Evolutionary conservation across 2,329 filamentous ascomycete genomes (phyloP), one percentile per base, ranked within the genome.

Genomic region (Penicillium griseofulvum): DNA sequence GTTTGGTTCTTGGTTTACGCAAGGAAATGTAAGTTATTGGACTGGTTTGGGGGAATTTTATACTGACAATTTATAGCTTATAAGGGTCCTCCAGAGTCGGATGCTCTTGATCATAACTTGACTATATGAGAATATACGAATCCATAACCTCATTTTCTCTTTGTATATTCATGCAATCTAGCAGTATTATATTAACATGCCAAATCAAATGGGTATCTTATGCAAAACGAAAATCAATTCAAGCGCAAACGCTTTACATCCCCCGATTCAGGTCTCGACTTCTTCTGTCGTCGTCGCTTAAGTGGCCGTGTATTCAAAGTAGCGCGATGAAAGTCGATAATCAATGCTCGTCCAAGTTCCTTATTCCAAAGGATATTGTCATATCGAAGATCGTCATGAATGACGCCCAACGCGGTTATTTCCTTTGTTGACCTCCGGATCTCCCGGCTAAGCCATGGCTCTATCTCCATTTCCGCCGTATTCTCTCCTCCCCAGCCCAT

Each of bases 1-100:
- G 59, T 74, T 7, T 84, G 80, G 80, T 84, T 83, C 66, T 61
- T 69, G 0, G 61, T 80, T 7, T 77, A 81, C 67, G 81, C 79
- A 42, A 72, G 76, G 45, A 81, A 78, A 69, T 76, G 80, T 81
- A 66, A 65, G 73, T 70, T 44, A 10, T 34, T 41, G 17, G 12
- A 5, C 33, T 43, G 16, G 3, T 46, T 14, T n/a, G 1, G 22
- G 12, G 24, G 31, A n/a, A 14, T 17, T 22, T 38, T 22, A 8
- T 34, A 39, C 52, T 54, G 33, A 55, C 52, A 36, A 16, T 39
- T 28, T 0, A 11, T 55, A 69, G 71, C 59, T 16, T 72, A 72
- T 54, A 71, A 70, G 48, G 70, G 70, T 5, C 71, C 71, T 8
- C 71, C 71, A 1, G 66, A 58, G 41, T 70, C 68, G 0, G 70